Evolutionary conservation across 2,329 filamentous ascomycete species (phyloP).

Genomic region (Aspergillus unguis): DNA sequence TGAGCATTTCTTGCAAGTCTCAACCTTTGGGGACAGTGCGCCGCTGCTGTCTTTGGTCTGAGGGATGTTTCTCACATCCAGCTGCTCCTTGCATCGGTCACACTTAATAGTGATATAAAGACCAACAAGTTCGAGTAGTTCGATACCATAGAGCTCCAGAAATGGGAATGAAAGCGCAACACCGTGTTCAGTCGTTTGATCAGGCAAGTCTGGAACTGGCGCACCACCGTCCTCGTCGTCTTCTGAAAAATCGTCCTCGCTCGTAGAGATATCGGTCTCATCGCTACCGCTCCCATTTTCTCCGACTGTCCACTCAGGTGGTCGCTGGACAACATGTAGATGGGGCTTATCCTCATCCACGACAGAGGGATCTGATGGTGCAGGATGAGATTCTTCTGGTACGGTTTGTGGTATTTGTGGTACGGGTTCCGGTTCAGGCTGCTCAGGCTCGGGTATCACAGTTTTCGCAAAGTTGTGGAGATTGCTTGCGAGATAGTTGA

Average conservation of each 20-base stretch:
- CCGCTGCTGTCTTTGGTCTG: constrained; percentile 47
- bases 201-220: constrained; percentile 31
- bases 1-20: constrained; percentile 56
- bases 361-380: constrained; percentile 10
- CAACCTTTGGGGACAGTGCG: constrained; percentile 39
- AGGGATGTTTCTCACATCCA: constrained; percentile 66
- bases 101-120: constrained; percentile 73
- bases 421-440: constrained; percentile 9
- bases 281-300: constrained; percentile 36
- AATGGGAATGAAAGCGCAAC: constrained; percentile 77
- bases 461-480: constrained; percentile 65
- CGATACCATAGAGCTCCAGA: constrained; percentile 72
- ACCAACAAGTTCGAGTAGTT: constrained; percentile 66
- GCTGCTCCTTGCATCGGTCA: constrained; percentile 69
- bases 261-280: constrained; percentile 44
- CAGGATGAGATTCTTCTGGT: constrained; percentile 16
- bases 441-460: constrained; percentile 30
- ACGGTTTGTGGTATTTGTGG: not conserved
- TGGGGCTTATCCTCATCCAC: constrained; percentile 56
- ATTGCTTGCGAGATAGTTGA: constrained; percentile 72
- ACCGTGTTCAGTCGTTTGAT: constrained; percentile 58
- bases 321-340: constrained; percentile 68
- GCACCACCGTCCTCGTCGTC: constrained; percentile 43
- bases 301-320: constrained; percentile 67
- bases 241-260: constrained; percentile 42